Evolutionary conservation across 345 rosid genomes (phyloP).

Genomic region (Arabis alpina): DNA sequence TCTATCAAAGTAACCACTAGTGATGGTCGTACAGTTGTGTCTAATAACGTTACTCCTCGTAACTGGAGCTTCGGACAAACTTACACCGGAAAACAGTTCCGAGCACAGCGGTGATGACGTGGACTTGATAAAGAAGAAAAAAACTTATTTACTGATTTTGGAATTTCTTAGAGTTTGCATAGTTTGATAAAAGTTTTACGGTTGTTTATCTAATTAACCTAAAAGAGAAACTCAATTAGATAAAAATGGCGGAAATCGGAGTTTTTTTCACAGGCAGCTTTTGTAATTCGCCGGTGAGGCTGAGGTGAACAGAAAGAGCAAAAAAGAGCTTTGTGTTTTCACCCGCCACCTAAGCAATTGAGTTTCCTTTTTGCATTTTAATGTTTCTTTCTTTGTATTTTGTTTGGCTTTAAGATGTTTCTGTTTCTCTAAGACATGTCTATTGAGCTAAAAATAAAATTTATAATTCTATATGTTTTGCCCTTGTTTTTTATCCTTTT

Average conservation of each 20-base stretch:
- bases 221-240: not conserved
- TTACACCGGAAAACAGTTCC: slow-evolving; percentile 57
- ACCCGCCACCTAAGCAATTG: slow-evolving; percentile 38
- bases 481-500: not conserved
- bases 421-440: slow-evolving; percentile 18
- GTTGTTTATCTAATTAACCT: slow-evolving; percentile 2
- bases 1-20: slow-evolving; percentile 63
- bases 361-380: not conserved
- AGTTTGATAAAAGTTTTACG: slow-evolving; percentile 6
- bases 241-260: slow-evolving; percentile 25
- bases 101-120: slow-evolving; percentile 36
- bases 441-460: not conserved
- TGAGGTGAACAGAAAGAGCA: slow-evolving; percentile 34
- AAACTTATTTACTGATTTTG: slow-evolving; percentile 27
- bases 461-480: not conserved
- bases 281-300: slow-evolving; percentile 43
- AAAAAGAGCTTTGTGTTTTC: slow-evolving; percentile 34
- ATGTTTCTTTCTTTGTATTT: not conserved
- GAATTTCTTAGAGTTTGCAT: slow-evolving; percentile 23
- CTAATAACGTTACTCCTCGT: slow-evolving; percentile 50
- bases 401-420: slow-evolving; percentile 22
- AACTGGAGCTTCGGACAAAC: slow-evolving; percentile 66
- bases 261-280: slow-evolving; percentile 37
- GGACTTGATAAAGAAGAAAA: slow-evolving; percentile 8
- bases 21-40: slow-evolving; percentile 52